Evolutionary conservation across 169 alveolate genomes (phyloP).

Genomic region (Theileria sp.): DNA sequence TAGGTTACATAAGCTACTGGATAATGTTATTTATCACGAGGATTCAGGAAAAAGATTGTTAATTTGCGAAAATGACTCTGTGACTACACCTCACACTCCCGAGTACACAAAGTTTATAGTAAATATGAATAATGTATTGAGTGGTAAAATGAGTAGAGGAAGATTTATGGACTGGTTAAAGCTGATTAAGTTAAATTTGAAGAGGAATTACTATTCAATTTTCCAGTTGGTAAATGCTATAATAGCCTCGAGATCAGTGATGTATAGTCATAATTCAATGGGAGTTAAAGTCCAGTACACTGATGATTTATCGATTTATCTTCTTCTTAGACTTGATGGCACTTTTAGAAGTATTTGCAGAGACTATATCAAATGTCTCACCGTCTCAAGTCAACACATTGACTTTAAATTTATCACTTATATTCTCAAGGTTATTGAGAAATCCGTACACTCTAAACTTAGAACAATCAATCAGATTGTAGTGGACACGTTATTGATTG

Average conservation of each 20-base stretch:
- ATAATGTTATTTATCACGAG: background rate
- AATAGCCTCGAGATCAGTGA: slow-evolving; percentile 4
- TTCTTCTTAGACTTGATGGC: background rate
- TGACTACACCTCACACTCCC: background rate
- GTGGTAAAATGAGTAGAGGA: background rate
- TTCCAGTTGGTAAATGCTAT: background rate
- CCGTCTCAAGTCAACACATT: background rate
- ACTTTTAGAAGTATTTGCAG: background rate
- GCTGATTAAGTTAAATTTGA: background rate
- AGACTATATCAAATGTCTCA: background rate
- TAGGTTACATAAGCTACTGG: background rate
- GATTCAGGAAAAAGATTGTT: background rate
- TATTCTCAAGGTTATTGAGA: background rate
- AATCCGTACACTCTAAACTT: background rate
- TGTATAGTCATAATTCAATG: background rate
- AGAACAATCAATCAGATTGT: background rate
- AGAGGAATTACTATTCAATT: background rate
- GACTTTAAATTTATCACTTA: background rate
- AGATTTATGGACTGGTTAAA: background rate
- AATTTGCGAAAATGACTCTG: background rate
- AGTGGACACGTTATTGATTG: background rate
- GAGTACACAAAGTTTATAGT: background rate
- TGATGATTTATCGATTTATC: background rate
- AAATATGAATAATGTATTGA: background rate
- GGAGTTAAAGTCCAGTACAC: background rate